Conservation (phyloP, 2,329 filamentous ascomycete genomes). For the Bipolaris sorokiniana region DNA sequence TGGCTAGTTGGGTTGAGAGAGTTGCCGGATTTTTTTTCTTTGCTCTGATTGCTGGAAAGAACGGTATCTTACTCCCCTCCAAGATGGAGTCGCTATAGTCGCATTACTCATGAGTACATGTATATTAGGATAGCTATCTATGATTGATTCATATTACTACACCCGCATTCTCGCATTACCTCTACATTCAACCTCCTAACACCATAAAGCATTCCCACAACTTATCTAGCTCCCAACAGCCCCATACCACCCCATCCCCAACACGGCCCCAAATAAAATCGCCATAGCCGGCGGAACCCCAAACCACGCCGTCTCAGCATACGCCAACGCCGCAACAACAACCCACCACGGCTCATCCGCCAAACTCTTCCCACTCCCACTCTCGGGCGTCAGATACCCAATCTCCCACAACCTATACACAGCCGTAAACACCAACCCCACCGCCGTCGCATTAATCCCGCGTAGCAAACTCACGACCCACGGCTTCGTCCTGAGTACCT, state of each 20-base stretch:
- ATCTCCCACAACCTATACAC: conserved; percentile 55
- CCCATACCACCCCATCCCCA: conserved; percentile 52
- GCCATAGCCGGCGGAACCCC: conserved; percentile 48
- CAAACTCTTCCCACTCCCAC: conserved; percentile 44
- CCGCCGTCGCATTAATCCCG: conserved; percentile 52
- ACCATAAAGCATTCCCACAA: no score
- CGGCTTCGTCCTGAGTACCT: conserved; percentile 43
- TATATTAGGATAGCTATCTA: no score
- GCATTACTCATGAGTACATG: no score
- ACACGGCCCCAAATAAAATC: conserved; percentile 48
- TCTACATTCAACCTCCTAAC: no score
- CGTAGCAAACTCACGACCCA: conserved; percentile 45
- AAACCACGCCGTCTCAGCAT: conserved; percentile 52
- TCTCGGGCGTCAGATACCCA: conserved; percentile 50
- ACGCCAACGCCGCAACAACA: conserved; percentile 51
- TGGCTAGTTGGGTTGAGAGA: no score
- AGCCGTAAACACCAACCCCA: conserved; percentile 54
- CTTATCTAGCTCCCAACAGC: conserved; percentile 32
- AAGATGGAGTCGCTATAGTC: no score
- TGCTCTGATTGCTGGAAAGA: no score
- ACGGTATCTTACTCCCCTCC: no score
- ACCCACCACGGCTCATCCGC: conserved; percentile 55
- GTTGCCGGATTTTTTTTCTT: no score
- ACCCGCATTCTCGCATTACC: no score
- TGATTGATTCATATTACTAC: no score